A percentile compares a stretch with the other conserved stretches of the same genome.
These are phyloP conservation scores for Jackrogersella minutella DNA, from an alignment of 495 filamentous ascomycete species.

Conservation along the genomic window DNA sequence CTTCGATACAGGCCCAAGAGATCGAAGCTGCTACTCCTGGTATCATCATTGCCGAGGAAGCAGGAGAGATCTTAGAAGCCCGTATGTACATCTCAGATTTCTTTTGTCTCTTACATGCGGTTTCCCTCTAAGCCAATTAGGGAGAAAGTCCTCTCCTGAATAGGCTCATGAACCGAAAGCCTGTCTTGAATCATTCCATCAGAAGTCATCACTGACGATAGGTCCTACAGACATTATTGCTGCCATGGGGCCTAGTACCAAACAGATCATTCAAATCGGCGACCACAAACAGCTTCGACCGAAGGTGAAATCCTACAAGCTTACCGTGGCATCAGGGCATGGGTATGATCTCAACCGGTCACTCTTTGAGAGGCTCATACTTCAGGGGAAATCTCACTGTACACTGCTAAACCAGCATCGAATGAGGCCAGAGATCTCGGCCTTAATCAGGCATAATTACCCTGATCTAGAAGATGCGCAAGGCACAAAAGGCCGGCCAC, in stretches of 20 bases:
- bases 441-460: constrained; percentile 70
- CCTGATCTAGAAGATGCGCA: constrained; percentile 67
- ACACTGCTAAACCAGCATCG: constrained; percentile 71
- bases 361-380: constrained; percentile 74
- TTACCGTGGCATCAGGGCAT: constrained; percentile 72
- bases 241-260: constrained; percentile 63
- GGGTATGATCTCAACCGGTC: constrained; percentile 76
- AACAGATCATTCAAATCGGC: constrained; percentile 77
- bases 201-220: constrained; percentile 34
- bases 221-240: constrained; percentile 63
- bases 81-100: constrained; percentile 31
- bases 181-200: neutral
- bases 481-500: constrained; percentile 58
- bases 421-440: constrained; percentile 76
- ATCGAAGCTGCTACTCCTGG: constrained; percentile 61
- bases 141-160: too few species aligned
- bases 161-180: neutral
- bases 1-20: constrained; percentile 67
- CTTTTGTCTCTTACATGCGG: neutral
- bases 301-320: constrained; percentile 69
- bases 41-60: constrained; percentile 76
- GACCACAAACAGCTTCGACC: constrained; percentile 82
- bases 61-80: constrained; percentile 79
- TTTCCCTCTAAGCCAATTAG: neutral
- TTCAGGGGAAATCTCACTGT: constrained; percentile 61